Percentiles rank a stretch among this genome's conserved stretches.
Conservation (phyloP, 139 green algal genomes). For the Picochlorum sp. region DNA sequence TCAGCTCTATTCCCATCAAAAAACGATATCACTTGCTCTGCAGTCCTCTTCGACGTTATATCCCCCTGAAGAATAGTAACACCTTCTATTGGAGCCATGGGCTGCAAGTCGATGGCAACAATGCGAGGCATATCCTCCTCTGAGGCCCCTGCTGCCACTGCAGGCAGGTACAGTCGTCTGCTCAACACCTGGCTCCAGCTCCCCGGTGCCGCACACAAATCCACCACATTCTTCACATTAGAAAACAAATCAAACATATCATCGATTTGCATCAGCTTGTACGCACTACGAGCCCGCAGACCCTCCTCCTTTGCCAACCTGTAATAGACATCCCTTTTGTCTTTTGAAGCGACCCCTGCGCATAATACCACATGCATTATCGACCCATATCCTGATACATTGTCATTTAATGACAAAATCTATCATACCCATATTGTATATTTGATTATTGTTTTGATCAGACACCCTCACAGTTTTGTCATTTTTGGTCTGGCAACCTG, state of each 20-base stretch:
- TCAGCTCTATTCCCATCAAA: constrained; percentile 81
- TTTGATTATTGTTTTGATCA: too few species aligned
- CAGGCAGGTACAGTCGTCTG: constrained; percentile 79
- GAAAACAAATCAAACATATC: constrained; percentile 69
- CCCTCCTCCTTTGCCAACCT: constrained; percentile 96
- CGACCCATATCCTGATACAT: constrained; percentile 1
- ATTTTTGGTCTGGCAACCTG: too few species aligned
- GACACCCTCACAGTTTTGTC: too few species aligned
- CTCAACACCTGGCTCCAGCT: constrained; percentile 84
- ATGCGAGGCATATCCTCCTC: constrained; percentile 65
- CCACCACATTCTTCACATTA: constrained; percentile 87
- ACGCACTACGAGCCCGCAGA: constrained; percentile 89
- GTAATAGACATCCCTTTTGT: constrained; percentile 95
- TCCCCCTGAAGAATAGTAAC: constrained; percentile 87
- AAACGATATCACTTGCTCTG: constrained; percentile 65
- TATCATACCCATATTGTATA: neutral
- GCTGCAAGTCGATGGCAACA: constrained; percentile 95
- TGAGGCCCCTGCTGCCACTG: constrained; percentile 13
- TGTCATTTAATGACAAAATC: neutral
- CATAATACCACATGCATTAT: neutral
- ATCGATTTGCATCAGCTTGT: constrained; percentile 97
- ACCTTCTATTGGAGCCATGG: constrained; percentile 96
- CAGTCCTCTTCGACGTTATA: constrained; percentile 73
- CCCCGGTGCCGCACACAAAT: constrained; percentile 93
- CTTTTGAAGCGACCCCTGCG: constrained; percentile 55